These are phyloP conservation scores for Plectosphaerella plurivora DNA, from an alignment of 2,329 filamentous ascomycete species.

Conservation along the genomic window DNA sequence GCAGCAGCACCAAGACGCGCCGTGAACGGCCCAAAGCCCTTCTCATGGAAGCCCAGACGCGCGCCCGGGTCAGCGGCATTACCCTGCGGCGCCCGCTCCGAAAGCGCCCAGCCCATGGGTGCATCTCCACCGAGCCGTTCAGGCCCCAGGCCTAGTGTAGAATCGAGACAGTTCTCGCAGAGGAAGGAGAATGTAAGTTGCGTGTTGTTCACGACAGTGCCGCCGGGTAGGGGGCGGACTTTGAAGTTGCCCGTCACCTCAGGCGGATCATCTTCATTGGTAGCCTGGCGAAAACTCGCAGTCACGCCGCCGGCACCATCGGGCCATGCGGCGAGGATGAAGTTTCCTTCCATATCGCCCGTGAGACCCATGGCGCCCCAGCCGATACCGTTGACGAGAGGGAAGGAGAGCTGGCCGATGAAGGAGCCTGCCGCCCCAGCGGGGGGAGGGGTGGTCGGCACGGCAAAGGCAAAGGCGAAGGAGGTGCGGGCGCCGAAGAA, in stretches of 20 bases:
- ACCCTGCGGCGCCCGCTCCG: slow-evolving; percentile 13
- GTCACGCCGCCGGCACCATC: slow-evolving; percentile 31
- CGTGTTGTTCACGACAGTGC: slow-evolving; percentile 35
- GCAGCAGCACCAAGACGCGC: slow-evolving; percentile 27
- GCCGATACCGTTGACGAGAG: slow-evolving; percentile 30
- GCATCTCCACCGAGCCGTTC: slow-evolving; percentile 16
- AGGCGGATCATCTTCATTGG: slow-evolving; percentile 37
- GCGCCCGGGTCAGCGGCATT: slow-evolving; percentile 17
- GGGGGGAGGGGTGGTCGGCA: slow-evolving; percentile 30
- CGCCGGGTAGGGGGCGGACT: slow-evolving; percentile 33
- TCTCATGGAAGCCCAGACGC: slow-evolving; percentile 23
- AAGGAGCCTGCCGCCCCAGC: slow-evolving; percentile 29
- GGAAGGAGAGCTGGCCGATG: slow-evolving; percentile 41
- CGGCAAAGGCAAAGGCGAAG: slow-evolving; percentile 36
- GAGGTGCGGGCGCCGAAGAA: slow-evolving; percentile 32
- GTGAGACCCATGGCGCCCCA: slow-evolving; percentile 41
- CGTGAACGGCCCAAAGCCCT: slow-evolving; percentile 22
- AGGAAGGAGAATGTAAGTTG: slow-evolving; percentile 41
- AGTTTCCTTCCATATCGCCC: slow-evolving; percentile 37
- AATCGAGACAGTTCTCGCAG: slow-evolving; percentile 30
- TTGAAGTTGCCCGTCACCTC: slow-evolving; percentile 34
- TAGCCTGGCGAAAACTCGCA: slow-evolving; percentile 37
- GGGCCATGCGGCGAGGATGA: slow-evolving; percentile 40
- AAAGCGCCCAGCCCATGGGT: slow-evolving; percentile 32
- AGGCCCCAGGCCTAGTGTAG: slow-evolving; percentile 19